These are phyloP conservation scores for Penicillium sp. DNA, from an alignment of 2,329 filamentous ascomycete genomes.

Conservation along the genomic window DNA sequence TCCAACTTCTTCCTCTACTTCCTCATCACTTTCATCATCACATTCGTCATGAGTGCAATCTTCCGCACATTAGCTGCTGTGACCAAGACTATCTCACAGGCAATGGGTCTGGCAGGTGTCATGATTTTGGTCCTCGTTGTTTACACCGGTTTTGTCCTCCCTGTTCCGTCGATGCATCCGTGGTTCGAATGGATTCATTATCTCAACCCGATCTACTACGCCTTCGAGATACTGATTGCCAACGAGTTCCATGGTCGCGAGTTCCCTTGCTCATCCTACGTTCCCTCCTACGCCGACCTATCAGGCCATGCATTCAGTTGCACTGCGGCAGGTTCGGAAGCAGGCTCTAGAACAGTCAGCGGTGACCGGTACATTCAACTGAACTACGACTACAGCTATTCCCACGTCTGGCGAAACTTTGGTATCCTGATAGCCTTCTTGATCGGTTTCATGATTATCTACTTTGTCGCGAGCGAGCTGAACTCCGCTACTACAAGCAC, in stretches of 20 bases:
- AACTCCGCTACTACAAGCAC: constrained; percentile 66
- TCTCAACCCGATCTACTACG: constrained; percentile 73
- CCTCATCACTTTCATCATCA: constrained; percentile 69
- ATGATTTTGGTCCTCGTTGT: constrained; percentile 44
- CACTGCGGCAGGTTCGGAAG: constrained; percentile 53
- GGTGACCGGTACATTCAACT: constrained; percentile 58
- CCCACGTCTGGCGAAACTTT: constrained; percentile 65
- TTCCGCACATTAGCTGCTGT: constrained; percentile 75
- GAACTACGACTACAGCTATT: constrained; percentile 55
- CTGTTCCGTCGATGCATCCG: constrained; percentile 60
- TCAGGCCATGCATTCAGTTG: constrained; percentile 51
- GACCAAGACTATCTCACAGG: constrained; percentile 62
- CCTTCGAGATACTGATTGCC: constrained; percentile 76
- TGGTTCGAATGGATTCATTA: constrained; percentile 84
- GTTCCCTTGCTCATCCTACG: constrained; percentile 51
- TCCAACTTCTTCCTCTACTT: constrained; percentile 84
- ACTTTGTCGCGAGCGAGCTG: constrained; percentile 49
- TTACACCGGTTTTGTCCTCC: constrained; percentile 48
- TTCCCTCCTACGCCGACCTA: constrained; percentile 46
- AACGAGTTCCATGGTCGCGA: constrained; percentile 72
- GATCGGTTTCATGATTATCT: constrained; percentile 57
- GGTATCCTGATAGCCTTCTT: constrained; percentile 66
- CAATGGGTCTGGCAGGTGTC: constrained; percentile 53
- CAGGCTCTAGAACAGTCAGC: constrained; percentile 52
- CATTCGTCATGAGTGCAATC: constrained; percentile 76